A percentile compares a stretch with the other conserved stretches of the same genome.
Conservation (phyloP, 805 yeast species). For the Ascoidea tarda region DNA sequence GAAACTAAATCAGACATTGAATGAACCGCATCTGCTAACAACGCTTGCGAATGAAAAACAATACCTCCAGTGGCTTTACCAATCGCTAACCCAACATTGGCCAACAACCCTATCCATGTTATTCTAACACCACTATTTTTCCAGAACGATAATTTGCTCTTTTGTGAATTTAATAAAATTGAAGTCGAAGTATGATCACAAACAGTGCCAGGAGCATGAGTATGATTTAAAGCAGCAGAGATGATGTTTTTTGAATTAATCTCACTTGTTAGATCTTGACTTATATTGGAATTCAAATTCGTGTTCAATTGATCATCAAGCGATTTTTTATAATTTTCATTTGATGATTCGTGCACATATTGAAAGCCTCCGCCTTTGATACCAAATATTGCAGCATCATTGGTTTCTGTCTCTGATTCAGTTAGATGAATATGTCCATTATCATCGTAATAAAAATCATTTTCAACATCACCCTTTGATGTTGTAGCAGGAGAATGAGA, state of each 20-base stretch:
- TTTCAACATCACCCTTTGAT: neutral
- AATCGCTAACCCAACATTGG: conserved; percentile 74
- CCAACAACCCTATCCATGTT: conserved; percentile 81
- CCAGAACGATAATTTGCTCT: conserved; percentile 14
- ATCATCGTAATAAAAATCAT: neutral
- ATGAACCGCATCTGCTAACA: conserved; percentile 90
- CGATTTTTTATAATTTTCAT: neutral
- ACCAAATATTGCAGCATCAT: conserved; percentile 25
- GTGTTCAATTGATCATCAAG: neutral
- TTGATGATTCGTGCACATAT: conserved; percentile 6
- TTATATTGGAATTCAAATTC: neutral
- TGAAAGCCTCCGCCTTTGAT: conserved; percentile 8
- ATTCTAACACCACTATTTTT: conserved; percentile 81
- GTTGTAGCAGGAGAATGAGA: conserved; percentile 11
- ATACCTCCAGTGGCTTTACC: conserved; percentile 85
- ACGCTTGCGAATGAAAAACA: conserved; percentile 86
- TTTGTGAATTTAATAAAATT: conserved; percentile 19
- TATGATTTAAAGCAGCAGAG: conserved; percentile 8
- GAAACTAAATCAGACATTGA: conserved; percentile 83
- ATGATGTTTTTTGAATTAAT: neutral
- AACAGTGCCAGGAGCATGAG: conserved; percentile 19
- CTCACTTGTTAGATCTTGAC: neutral
- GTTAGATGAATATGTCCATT: conserved; percentile 27
- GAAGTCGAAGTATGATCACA: conserved; percentile 12
- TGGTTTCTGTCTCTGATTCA: conserved; percentile 27